Evolutionary conservation across 2,329 filamentous ascomycete species (phyloP).

Genomic region (Cladorrhinum sp.): DNA sequence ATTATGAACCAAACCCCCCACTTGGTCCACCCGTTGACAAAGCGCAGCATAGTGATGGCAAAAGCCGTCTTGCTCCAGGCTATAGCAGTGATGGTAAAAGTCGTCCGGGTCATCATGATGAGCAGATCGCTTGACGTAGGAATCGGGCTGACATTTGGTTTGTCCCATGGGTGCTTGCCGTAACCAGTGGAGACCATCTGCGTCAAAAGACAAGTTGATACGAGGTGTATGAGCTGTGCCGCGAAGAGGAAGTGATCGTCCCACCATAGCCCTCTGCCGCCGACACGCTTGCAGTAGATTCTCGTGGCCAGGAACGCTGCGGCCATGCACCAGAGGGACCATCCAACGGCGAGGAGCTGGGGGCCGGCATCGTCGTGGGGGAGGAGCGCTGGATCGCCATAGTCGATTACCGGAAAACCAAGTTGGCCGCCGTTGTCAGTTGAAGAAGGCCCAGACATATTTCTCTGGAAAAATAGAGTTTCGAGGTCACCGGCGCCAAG

Average conservation of each 20-base stretch:
- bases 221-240: slow-evolving; percentile 1
- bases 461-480: background rate
- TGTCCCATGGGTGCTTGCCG: slow-evolving; percentile 15
- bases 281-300: slow-evolving; percentile 11
- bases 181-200: slow-evolving; percentile 3
- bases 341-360: slow-evolving; percentile 5
- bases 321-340: slow-evolving; percentile 6
- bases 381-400: background rate
- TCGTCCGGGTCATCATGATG: slow-evolving; percentile 22
- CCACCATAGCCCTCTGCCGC: slow-evolving; percentile 10
- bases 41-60: slow-evolving; percentile 35
- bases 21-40: slow-evolving; percentile 28
- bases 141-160: background rate
- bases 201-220: slow-evolving; percentile 4
- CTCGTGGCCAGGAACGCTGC: slow-evolving; percentile 10
- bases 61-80: slow-evolving; percentile 38
- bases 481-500: background rate
- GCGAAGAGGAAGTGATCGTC: slow-evolving; percentile 14
- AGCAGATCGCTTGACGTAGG: slow-evolving; percentile 9
- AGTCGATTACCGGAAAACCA: background rate
- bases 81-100: slow-evolving; percentile 31
- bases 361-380: slow-evolving; percentile 6
- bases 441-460: background rate
- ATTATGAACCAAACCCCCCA: slow-evolving; percentile 33
- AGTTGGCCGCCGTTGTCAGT: background rate